These are phyloP conservation scores for Xylaria arbuscula DNA, from an alignment of 2,329 filamentous ascomycete genomes.

Conservation along the genomic window DNA sequence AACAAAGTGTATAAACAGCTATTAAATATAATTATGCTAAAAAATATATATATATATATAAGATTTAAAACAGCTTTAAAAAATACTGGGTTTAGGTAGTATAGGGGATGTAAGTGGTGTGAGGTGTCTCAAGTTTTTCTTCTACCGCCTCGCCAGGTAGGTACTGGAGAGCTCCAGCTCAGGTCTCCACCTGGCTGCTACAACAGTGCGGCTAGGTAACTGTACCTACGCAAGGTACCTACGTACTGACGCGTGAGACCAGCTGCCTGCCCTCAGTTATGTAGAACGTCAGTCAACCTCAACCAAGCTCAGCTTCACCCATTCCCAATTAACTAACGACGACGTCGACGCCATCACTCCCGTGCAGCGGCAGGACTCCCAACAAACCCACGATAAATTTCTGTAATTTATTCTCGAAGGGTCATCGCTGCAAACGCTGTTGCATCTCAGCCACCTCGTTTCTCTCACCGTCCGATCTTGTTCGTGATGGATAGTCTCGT, in stretches of 20 bases:
- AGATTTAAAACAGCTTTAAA: too few species aligned
- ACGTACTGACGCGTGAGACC: constrained; percentile 47
- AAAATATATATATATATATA: too few species aligned
- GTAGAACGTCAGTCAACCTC: constrained; percentile 22
- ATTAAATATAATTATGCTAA: too few species aligned
- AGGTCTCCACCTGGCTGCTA: constrained; percentile 8
- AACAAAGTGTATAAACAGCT: too few species aligned
- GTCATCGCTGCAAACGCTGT: not conserved
- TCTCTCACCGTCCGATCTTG: constrained; percentile 17
- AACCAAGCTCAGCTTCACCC: constrained; percentile 26
- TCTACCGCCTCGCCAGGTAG: too few species aligned
- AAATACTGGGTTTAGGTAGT: too few species aligned
- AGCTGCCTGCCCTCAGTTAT: constrained; percentile 47
- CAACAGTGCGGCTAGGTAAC: not conserved
- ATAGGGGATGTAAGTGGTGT: too few species aligned
- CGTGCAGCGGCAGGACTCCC: constrained; percentile 1
- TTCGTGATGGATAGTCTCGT: constrained; percentile 88
- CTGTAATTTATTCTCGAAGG: constrained; percentile 26
- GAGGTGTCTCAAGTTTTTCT: too few species aligned
- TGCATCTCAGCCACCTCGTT: constrained; percentile 1
- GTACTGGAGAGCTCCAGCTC: constrained; percentile 8
- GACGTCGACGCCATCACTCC: constrained; percentile 11
- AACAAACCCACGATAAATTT: constrained; percentile 16
- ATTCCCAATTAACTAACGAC: constrained; percentile 35
- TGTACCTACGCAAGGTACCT: not conserved